Conservation (phyloP, 352 stramenopile species). For the Discostella stelligera region DNA sequence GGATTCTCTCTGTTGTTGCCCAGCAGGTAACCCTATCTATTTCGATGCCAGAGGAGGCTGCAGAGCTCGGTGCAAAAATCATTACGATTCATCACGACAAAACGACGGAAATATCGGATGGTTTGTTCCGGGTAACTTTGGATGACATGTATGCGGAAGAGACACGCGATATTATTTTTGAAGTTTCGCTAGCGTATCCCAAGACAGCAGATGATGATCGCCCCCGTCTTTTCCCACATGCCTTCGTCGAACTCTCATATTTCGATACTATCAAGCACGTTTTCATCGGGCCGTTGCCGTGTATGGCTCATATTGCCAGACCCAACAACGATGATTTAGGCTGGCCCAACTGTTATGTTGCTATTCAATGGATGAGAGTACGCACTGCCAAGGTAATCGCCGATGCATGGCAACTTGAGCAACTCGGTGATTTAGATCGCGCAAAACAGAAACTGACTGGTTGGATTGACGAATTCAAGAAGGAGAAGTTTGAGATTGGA, state of each 20-base stretch:
- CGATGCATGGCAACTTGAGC: slow-evolving; percentile 30
- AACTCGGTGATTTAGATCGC: slow-evolving; percentile 40
- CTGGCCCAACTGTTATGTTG: slow-evolving; percentile 46
- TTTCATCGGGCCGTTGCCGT: slow-evolving; percentile 29
- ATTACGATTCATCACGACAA: slow-evolving; percentile 52
- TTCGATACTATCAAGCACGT: slow-evolving; percentile 47
- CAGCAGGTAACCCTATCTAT: slow-evolving; percentile 73
- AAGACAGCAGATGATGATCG: slow-evolving; percentile 13
- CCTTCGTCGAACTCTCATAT: slow-evolving; percentile 41
- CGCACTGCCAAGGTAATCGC: slow-evolving; percentile 42
- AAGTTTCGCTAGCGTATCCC: slow-evolving; percentile 43
- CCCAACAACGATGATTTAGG: slow-evolving; percentile 38
- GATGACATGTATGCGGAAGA: slow-evolving; percentile 71
- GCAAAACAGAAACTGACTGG: slow-evolving; percentile 30
- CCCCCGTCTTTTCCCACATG: slow-evolving; percentile 25
- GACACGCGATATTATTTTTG: slow-evolving; percentile 46
- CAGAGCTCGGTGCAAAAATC: slow-evolving; percentile 41
- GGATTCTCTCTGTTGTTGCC: slow-evolving; percentile 74
- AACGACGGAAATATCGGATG: slow-evolving; percentile 33
- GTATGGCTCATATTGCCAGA: slow-evolving; percentile 32
- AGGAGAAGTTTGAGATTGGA: slow-evolving; percentile 48
- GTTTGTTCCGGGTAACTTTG: slow-evolving; percentile 46
- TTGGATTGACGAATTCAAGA: slow-evolving; percentile 43
- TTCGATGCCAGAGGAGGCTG: slow-evolving; percentile 33
- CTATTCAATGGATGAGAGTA: slow-evolving; percentile 51